Evolutionary conservation across 257 asterid genomes (phyloP).

Genomic region (Jacaranda mimosifolia): DNA sequence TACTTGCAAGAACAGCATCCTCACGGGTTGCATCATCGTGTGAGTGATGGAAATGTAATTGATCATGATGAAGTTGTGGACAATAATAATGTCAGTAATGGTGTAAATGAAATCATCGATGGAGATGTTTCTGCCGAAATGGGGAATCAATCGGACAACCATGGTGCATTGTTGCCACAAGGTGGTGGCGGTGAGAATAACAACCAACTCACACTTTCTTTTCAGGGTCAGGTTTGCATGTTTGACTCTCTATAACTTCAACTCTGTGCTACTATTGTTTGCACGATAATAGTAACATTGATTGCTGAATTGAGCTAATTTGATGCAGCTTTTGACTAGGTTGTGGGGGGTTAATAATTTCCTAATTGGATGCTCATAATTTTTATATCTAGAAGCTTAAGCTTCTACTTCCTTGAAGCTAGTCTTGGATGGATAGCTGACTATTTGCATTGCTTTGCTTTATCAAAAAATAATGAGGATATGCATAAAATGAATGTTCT

Average conservation of each 20-base stretch:
- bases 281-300: not conserved
- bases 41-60: constrained; percentile 51
- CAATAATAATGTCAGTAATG: constrained; percentile 48
- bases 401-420: not conserved
- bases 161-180: constrained; percentile 46
- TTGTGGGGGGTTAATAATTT: not conserved
- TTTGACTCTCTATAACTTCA: constrained; percentile 47
- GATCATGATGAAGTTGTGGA: constrained; percentile 60
- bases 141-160: constrained; percentile 55
- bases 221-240: constrained; percentile 77
- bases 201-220: constrained; percentile 75
- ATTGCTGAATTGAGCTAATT: not conserved
- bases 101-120: constrained; percentile 57
- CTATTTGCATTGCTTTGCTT: not conserved
- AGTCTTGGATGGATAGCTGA: constrained; percentile 15
- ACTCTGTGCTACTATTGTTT: not conserved
- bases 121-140: constrained; percentile 58
- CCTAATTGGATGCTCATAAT: not conserved
- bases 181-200: constrained; percentile 46
- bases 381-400: not conserved
- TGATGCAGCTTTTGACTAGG: not conserved
- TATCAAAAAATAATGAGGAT: not conserved
- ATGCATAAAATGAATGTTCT: not conserved
- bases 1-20: constrained; percentile 67
- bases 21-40: constrained; percentile 55